A percentile compares a stretch with the other conserved stretches of the same genome.
Evolutionary conservation across 2,329 filamentous ascomycete genomes (phyloP).

Genomic region (Fusarium agapanthi): DNA sequence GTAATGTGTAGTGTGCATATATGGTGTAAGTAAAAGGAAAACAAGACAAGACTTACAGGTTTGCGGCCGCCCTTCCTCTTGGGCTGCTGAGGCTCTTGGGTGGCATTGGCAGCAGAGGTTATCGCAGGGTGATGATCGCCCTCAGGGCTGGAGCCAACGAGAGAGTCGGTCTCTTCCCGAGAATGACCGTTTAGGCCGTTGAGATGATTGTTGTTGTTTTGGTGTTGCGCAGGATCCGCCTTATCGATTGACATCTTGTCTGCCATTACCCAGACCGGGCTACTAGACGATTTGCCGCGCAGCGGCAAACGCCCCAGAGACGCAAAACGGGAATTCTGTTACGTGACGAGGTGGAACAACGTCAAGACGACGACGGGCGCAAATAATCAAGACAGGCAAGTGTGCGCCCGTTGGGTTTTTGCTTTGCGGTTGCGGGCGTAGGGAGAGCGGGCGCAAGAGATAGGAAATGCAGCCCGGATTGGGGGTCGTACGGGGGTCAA

Average conservation of each 20-base stretch:
- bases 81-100: constrained; percentile 70
- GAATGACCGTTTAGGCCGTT: constrained; percentile 48
- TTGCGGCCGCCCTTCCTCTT: constrained; percentile 98
- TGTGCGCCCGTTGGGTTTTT: constrained; percentile 49
- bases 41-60: constrained; percentile 73
- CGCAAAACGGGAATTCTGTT: constrained; percentile 48
- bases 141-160: constrained; percentile 68
- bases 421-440: constrained; percentile 50
- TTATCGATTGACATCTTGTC: constrained; percentile 75
- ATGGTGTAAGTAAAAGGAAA: constrained; percentile 2
- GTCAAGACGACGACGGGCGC: constrained; percentile 44
- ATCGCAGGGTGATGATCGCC: constrained; percentile 55
- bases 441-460: constrained; percentile 48
- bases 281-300: constrained; percentile 48
- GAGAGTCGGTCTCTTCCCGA: constrained; percentile 69
- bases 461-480: constrained; percentile 40
- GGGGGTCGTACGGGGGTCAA: constrained; percentile 43
- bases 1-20: background rate
- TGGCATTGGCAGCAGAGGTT: constrained; percentile 44
- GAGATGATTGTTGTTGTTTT: constrained; percentile 46
- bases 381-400: constrained; percentile 40
- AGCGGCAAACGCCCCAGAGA: constrained; percentile 50
- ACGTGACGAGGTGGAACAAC: constrained; percentile 46
- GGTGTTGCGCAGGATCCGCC: constrained; percentile 47
- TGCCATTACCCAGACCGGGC: constrained; percentile 60